A percentile compares a stretch with the other conserved stretches of the same genome.
These are phyloP conservation scores for Heterobasidion annosum DNA, from an alignment of 1,284 basidiomycete genomes.

Conservation along the genomic window DNA sequence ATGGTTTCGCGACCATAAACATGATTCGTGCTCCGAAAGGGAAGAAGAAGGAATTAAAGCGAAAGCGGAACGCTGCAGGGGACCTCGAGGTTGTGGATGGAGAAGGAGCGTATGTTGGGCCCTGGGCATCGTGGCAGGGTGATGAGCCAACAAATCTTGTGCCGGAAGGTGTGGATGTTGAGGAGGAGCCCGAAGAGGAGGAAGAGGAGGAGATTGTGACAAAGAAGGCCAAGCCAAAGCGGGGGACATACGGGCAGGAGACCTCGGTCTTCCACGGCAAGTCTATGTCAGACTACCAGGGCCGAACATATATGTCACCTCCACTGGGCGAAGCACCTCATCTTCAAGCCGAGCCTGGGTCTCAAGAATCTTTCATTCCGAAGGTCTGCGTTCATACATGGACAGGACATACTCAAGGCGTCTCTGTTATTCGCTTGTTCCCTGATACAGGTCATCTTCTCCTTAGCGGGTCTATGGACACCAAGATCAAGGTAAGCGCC, in stretches of 20 bases:
- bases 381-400: slow-evolving; percentile 96
- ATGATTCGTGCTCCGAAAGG: slow-evolving; percentile 52
- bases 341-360: slow-evolving; percentile 73
- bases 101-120: slow-evolving; percentile 85
- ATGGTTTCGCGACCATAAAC: slow-evolving; percentile 74
- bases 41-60: slow-evolving; percentile 69
- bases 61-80: slow-evolving; percentile 77
- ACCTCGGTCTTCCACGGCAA: slow-evolving; percentile 96
- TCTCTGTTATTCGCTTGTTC: slow-evolving; percentile 89
- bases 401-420: slow-evolving; percentile 96
- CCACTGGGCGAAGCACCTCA: slow-evolving; percentile 76
- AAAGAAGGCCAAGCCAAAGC: slow-evolving; percentile 74
- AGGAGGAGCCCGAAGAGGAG: slow-evolving; percentile 42
- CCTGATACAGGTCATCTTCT: slow-evolving; percentile 90
- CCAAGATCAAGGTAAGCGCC: slow-evolving; percentile 84
- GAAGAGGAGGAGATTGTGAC: slow-evolving; percentile 57
- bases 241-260: slow-evolving; percentile 79
- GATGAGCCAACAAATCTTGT: slow-evolving; percentile 60
- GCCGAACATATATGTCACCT: slow-evolving; percentile 95
- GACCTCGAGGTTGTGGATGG: slow-evolving; percentile 82
- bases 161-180: slow-evolving; percentile 43
- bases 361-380: slow-evolving; percentile 90
- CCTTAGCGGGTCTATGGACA: slow-evolving; percentile 95
- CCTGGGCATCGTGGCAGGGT: slow-evolving; percentile 92
- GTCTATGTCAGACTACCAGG: slow-evolving; percentile 95